Evolutionary conservation across 2,329 filamentous ascomycete genomes (phyloP), one percentile per base, ranked within the genome.

Genomic region (Cladosporium sphaerospermum): DNA sequence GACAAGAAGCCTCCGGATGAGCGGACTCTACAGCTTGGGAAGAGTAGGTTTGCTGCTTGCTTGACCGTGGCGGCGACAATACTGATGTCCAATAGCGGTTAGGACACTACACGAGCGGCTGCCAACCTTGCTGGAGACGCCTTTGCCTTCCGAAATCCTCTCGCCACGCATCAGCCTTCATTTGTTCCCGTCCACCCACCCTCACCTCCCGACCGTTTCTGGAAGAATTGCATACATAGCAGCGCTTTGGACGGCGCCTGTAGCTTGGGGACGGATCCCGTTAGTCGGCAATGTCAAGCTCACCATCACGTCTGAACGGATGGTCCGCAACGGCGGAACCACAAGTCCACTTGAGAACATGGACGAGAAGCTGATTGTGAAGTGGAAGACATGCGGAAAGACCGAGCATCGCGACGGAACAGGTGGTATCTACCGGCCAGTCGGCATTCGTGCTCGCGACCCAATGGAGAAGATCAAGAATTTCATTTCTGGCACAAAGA

Each of bases 201-300:
- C 88, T 2, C 86, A 92, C 68, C 87, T 99, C 2, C 93, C 93
- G 33, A 87, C 84, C n/a, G 93, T 97, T 39, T 89, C 88, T 28
- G 93, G 93, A 49, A 83, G 88, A 44, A 86, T 96, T 34, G 86
- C 89, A 45, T 99, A 99, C 69, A 87, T 87, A 34, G 92, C 93
- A 14, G 93, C 93, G 2, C 77, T 99, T 36, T 97, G 91, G 91
- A 96, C 93, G 0, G 90, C 91, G 0, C 93, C 93, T 0, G 86
- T 99, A 48, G 92, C 91, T 31, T 99, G 93, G 93, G 95, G 95
- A 64, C 83, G 88, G 28, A 80, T 99, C 1, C 93, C 93, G 2
- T 82, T 97, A 16, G 80, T 96, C 32, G 91, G 92, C 60, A 95
- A 96, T 64, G 89, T 96, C 42, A 85, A 84, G 61, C 80, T 99